Evolutionary conservation across 2,329 filamentous ascomycete genomes (phyloP).

Genomic region (Fusarium stilboides): DNA sequence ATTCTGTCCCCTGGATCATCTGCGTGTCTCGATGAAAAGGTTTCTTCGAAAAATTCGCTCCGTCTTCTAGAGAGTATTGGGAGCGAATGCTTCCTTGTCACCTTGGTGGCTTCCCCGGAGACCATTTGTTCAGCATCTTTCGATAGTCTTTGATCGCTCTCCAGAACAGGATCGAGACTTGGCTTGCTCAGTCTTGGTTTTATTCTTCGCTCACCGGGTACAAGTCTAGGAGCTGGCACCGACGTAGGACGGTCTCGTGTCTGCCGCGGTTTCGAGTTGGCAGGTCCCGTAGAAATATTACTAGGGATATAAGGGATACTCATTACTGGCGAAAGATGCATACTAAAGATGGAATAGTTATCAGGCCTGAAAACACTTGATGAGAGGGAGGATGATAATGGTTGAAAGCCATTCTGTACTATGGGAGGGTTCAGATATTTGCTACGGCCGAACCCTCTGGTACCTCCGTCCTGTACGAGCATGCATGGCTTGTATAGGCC

Average conservation of each 20-base stretch:
- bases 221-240: constrained; percentile 14
- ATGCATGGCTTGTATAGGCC: not conserved
- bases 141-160: constrained; percentile 45
- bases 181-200: constrained; percentile 41
- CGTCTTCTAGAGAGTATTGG: constrained; percentile 41
- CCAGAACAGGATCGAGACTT: constrained; percentile 52
- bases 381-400: not conserved
- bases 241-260: constrained; percentile 10
- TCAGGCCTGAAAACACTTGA: not conserved
- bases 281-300: constrained; percentile 1
- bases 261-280: constrained; percentile 18
- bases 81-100: constrained; percentile 39
- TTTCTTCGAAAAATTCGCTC: constrained; percentile 62
- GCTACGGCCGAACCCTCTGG: constrained; percentile 5
- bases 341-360: not conserved
- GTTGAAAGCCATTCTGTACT: not conserved
- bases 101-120: constrained; percentile 29
- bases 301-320: constrained; percentile 21
- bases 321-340: constrained; percentile 37
- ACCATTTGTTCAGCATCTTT: constrained; percentile 33
- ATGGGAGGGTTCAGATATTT: not conserved
- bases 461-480: not conserved
- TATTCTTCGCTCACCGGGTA: constrained; percentile 37
- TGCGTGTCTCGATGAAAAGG: constrained; percentile 54
- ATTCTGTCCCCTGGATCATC: constrained; percentile 61